Conservation (phyloP, 345 rosid species). For the Moringa oleifera region DNA sequence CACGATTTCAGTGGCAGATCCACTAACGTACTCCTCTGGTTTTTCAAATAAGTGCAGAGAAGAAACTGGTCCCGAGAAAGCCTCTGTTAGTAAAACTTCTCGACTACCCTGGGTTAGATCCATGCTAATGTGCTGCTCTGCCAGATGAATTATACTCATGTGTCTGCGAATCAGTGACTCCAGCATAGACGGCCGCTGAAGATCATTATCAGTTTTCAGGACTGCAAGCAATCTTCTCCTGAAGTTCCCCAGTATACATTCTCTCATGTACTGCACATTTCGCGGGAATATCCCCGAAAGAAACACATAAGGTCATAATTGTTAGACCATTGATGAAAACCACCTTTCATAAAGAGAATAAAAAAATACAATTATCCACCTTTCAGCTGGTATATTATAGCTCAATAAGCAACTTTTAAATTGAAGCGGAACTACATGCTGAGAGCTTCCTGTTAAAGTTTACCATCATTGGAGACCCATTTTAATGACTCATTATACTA, state of each 20-base stretch:
- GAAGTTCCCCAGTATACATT: constrained; percentile 93
- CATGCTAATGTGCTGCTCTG: constrained; percentile 99
- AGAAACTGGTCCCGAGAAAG: constrained; percentile 85
- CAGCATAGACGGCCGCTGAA: constrained; percentile 88
- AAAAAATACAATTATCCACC: no score
- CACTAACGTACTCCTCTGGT: constrained; percentile 65
- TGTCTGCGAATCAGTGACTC: constrained; percentile 86
- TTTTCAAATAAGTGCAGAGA: constrained; percentile 73
- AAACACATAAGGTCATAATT: not conserved
- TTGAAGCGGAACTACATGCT: not conserved
- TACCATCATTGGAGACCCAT: no score
- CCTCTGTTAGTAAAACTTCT: constrained; percentile 81
- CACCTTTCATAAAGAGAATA: no score
- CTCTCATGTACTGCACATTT: constrained; percentile 92
- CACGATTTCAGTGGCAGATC: constrained; percentile 82
- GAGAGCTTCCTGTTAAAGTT: no score
- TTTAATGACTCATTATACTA: no score
- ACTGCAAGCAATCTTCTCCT: constrained; percentile 81
- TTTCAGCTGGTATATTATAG: no score
- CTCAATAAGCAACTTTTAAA: not conserved
- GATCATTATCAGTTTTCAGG: constrained; percentile 89
- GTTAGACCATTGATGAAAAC: not conserved
- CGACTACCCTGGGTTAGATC: constrained; percentile 94
- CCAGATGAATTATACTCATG: constrained; percentile 82
- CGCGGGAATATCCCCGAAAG: constrained; percentile 14